Conservation (phyloP, 2,329 filamentous ascomycete genomes). For the Penicillium crustosum region DNA sequence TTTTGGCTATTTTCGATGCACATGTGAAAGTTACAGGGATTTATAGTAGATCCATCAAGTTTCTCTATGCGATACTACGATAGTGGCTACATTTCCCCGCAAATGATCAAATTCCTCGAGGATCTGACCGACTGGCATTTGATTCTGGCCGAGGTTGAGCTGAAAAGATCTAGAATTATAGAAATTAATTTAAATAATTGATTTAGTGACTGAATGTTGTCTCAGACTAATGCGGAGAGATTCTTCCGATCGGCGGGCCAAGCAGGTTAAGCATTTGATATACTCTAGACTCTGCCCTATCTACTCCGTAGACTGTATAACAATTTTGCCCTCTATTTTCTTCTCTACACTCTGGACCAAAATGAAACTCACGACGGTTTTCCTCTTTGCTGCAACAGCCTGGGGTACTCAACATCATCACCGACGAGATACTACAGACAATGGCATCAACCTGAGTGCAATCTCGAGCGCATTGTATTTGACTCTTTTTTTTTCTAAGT, state of each 20-base stretch:
- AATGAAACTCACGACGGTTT: slow-evolving; percentile 19
- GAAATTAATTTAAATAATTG: no score
- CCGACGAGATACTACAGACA: slow-evolving; percentile 14
- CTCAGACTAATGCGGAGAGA: neutral
- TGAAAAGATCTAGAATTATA: neutral
- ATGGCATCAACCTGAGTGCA: slow-evolving; percentile 21
- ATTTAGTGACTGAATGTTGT: neutral
- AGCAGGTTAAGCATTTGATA: slow-evolving; percentile 22
- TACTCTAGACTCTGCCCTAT: slow-evolving; percentile 1
- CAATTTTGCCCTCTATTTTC: neutral
- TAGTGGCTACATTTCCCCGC: neutral
- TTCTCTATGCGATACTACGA: neutral
- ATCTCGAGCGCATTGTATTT: slow-evolving; percentile 25
- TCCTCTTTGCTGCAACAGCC: slow-evolving; percentile 21
- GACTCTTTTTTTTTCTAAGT: neutral
- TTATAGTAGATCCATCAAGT: neutral
- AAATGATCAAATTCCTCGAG: neutral
- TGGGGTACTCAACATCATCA: slow-evolving; percentile 14
- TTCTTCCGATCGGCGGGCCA: slow-evolving; percentile 4
- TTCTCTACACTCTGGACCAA: neutral
- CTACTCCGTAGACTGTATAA: neutral
- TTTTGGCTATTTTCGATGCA: neutral
- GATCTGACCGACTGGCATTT: slow-evolving; percentile 1
- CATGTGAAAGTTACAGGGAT: neutral
- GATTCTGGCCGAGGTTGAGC: slow-evolving; percentile 4